phyloP scores from a whole-genome alignment of 352 stramenopile species.

The Phytophthora hybrid region DNA sequence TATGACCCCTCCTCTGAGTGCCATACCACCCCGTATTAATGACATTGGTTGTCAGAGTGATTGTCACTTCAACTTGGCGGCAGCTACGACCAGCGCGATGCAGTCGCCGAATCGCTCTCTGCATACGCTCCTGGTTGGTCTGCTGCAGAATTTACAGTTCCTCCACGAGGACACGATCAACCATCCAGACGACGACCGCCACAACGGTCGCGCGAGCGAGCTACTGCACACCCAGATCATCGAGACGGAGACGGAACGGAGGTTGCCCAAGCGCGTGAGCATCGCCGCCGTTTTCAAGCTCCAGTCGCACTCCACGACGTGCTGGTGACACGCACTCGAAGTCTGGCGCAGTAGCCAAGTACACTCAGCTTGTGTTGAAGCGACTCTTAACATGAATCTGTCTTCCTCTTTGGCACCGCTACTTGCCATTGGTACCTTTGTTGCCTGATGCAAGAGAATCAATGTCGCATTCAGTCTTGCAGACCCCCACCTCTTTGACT shows the following conservation, averaged over 20 bases:
- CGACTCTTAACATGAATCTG: not conserved
- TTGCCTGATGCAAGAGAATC: too few species aligned
- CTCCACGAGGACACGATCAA: not conserved
- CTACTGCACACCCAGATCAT: not conserved
- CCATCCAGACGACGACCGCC: not conserved
- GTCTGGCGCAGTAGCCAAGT: too few species aligned
- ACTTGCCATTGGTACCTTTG: too few species aligned
- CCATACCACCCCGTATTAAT: not conserved
- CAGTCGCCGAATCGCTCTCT: too few species aligned
- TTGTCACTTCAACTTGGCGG: slow-evolving; percentile 7
- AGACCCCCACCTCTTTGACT: too few species aligned
- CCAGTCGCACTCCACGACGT: not conserved
- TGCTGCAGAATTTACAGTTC: not conserved
- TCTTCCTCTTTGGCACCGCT: too few species aligned
- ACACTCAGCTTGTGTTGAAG: too few species aligned
- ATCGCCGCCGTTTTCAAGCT: not conserved
- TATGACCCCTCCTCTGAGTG: not conserved
- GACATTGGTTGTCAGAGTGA: slow-evolving; percentile 3
- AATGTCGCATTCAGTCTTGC: too few species aligned
- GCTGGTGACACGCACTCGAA: not conserved
- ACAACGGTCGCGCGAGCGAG: not conserved
- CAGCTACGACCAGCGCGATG: too few species aligned
- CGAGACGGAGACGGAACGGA: not conserved
- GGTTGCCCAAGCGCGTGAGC: too few species aligned
- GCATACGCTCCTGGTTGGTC: too few species aligned